Evolutionary conservation across 768 basidiomycete genomes (phyloP).

Genomic region (Astraeus odoratus): DNA sequence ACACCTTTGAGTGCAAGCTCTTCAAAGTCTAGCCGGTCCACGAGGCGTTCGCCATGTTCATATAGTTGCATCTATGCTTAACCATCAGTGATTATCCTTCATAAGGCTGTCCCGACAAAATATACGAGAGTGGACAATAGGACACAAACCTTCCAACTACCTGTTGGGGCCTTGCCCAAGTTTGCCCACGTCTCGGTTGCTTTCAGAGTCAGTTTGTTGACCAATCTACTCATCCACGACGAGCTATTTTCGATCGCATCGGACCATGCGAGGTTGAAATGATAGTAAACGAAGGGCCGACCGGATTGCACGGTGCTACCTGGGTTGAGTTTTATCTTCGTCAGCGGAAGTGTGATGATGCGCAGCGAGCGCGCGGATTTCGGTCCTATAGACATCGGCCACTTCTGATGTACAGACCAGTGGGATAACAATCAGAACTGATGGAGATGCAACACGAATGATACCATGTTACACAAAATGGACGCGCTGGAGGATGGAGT

Average conservation of each 20-base stretch:
- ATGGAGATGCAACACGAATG: neutral
- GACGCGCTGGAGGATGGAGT: too few species aligned
- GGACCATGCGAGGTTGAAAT: slow-evolving; percentile 25
- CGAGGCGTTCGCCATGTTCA: slow-evolving; percentile 56
- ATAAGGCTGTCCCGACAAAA: neutral
- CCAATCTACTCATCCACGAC: slow-evolving; percentile 16
- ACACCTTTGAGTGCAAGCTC: slow-evolving; percentile 69
- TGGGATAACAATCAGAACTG: too few species aligned
- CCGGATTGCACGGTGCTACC: slow-evolving; percentile 8
- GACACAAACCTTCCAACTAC: slow-evolving; percentile 63
- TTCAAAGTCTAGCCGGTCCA: slow-evolving; percentile 74
- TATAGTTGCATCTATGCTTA: slow-evolving; percentile 48
- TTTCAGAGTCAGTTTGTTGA: slow-evolving; percentile 46
- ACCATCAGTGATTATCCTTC: slow-evolving; percentile 4
- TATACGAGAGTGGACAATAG: neutral
- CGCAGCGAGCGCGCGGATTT: slow-evolving; percentile 30
- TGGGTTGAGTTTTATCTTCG: slow-evolving; percentile 15
- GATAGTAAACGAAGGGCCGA: slow-evolving; percentile 36
- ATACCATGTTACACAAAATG: too few species aligned
- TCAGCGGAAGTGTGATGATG: slow-evolving; percentile 42
- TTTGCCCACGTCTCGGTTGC: slow-evolving; percentile 53
- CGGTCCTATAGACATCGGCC: slow-evolving; percentile 10
- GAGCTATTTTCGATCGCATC: slow-evolving; percentile 30
- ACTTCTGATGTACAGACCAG: too few species aligned
- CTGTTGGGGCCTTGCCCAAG: slow-evolving; percentile 58